Percentiles rank a stretch among this genome's conserved stretches.
These are phyloP conservation scores for Annulohypoxylon maeteangense DNA, from an alignment of 495 filamentous ascomycete species.

Conservation along the genomic window DNA sequence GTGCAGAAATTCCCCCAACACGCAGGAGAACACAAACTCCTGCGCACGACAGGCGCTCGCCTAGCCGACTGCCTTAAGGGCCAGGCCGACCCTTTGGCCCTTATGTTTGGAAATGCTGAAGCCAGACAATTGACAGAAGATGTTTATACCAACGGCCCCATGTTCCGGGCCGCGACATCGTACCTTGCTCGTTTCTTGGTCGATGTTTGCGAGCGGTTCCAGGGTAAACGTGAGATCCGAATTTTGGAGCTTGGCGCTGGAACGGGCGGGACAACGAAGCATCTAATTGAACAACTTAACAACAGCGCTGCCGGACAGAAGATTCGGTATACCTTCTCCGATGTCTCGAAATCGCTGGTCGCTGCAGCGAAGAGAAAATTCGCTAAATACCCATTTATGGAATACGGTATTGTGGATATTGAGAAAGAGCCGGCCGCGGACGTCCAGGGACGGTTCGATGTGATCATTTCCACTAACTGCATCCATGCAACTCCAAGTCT, in stretches of 20 bases:
- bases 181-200: slow-evolving; percentile 41
- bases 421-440: slow-evolving; percentile 44
- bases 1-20: slow-evolving; percentile 43
- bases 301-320: slow-evolving; percentile 18
- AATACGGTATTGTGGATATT: slow-evolving; percentile 48
- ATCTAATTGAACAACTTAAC: slow-evolving; percentile 26
- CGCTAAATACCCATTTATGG: slow-evolving; percentile 40
- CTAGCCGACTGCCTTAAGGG: slow-evolving; percentile 52
- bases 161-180: slow-evolving; percentile 44
- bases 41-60: slow-evolving; percentile 44
- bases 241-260: slow-evolving; percentile 52
- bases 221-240: slow-evolving; percentile 36
- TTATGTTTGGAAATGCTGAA: slow-evolving; percentile 49
- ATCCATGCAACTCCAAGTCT: slow-evolving; percentile 57
- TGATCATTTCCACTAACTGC: slow-evolving; percentile 56
- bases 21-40: slow-evolving; percentile 43
- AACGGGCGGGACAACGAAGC: slow-evolving; percentile 32
- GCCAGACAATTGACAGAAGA: slow-evolving; percentile 43
- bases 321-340: slow-evolving; percentile 57
- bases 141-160: slow-evolving; percentile 48
- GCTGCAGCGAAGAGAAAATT: slow-evolving; percentile 53
- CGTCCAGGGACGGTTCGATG: slow-evolving; percentile 42
- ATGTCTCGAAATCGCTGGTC: slow-evolving; percentile 54
- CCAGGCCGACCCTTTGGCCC: slow-evolving; percentile 42
- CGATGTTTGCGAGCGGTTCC: slow-evolving; percentile 15